Percentiles rank a stretch among this genome's conserved stretches.
Evolutionary conservation across 345 rosid species (phyloP).

Genomic region (Eucalyptus microcorys): DNA sequence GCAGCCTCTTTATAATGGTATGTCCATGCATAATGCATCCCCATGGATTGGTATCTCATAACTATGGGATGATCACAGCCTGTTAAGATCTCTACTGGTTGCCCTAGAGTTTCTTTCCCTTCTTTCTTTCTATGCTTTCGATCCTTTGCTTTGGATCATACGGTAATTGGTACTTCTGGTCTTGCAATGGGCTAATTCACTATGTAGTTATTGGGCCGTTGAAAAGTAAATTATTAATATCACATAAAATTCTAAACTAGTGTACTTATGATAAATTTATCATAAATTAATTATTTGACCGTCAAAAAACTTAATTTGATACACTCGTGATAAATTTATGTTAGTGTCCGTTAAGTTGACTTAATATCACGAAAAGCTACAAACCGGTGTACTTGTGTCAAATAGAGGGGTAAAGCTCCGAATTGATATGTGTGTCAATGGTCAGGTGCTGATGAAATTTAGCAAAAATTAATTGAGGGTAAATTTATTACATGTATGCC

Average conservation of each 20-base stretch:
- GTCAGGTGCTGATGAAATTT: too few species aligned
- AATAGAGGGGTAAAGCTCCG: too few species aligned
- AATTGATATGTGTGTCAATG: rapidly evolving
- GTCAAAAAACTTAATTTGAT: rapidly evolving
- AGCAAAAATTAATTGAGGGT: too few species aligned
- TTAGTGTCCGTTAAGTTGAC: too few species aligned
- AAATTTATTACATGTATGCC: rapidly evolving
- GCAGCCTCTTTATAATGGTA: neutral
- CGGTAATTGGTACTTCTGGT: neutral
- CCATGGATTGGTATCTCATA: neutral
- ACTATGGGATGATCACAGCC: neutral
- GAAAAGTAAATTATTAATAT: neutral
- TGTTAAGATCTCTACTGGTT: neutral
- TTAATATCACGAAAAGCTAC: too few species aligned
- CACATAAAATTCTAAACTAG: too few species aligned
- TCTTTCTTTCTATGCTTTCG: neutral
- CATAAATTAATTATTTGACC: neutral
- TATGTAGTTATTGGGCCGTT: neutral
- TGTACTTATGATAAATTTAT: too few species aligned
- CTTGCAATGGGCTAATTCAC: neutral
- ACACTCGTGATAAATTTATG: too few species aligned
- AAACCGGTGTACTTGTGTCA: too few species aligned
- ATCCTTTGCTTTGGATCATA: neutral
- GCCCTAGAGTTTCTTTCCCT: neutral
- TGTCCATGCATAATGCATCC: neutral